phyloP scores from a whole-genome alignment of 1,139 yeast species.

The Magnusiomyces paraingens region DNA sequence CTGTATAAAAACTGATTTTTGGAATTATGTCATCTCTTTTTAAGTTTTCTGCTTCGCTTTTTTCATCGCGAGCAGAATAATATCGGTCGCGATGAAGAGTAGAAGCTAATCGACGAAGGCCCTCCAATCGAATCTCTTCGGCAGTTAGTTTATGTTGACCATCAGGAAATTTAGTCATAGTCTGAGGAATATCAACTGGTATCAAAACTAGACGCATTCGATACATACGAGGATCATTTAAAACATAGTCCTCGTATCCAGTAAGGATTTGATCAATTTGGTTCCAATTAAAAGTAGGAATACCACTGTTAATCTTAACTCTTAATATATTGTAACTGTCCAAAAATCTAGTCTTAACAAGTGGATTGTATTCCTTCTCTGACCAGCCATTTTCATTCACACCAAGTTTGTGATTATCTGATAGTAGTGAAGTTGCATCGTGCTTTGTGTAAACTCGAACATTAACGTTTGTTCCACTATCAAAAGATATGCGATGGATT shows the following conservation, averaged over 20 bases:
- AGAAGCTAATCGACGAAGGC: slow-evolving; percentile 64
- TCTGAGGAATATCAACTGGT: slow-evolving; percentile 62
- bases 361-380: slow-evolving; percentile 40
- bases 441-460: slow-evolving; percentile 60
- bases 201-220: slow-evolving; percentile 72
- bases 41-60: slow-evolving; percentile 36
- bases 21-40: slow-evolving; percentile 45
- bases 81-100: slow-evolving; percentile 57
- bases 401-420: neutral
- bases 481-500: slow-evolving; percentile 75
- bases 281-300: slow-evolving; percentile 76
- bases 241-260: slow-evolving; percentile 72
- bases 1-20: slow-evolving; percentile 82
- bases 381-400: slow-evolving; percentile 7
- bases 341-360: slow-evolving; percentile 75
- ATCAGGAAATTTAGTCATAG: slow-evolving; percentile 9
- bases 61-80: slow-evolving; percentile 31
- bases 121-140: slow-evolving; percentile 86
- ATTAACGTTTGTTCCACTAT: slow-evolving; percentile 51
- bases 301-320: slow-evolving; percentile 49
- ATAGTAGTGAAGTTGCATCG: neutral
- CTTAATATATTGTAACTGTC: slow-evolving; percentile 51
- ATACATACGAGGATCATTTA: slow-evolving; percentile 50
- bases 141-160: slow-evolving; percentile 52
- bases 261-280: slow-evolving; percentile 84